Evolutionary conservation across 768 basidiomycete genomes (phyloP).

Genomic region (Hypholoma sublateritium): DNA sequence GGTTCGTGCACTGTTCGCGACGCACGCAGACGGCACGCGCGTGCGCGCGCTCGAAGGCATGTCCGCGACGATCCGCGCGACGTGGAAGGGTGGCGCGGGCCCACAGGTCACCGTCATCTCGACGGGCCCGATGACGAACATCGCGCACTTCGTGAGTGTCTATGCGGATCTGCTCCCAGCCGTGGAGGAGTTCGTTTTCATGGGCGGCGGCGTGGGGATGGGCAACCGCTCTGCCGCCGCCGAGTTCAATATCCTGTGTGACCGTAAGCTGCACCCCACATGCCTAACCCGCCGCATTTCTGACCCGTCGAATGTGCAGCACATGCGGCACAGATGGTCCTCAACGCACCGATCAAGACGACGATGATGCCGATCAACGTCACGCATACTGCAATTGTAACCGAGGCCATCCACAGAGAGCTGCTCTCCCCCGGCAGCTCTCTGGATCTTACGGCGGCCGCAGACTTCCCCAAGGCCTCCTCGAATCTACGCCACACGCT

Average conservation of each 20-base stretch:
- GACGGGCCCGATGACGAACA: conserved; percentile 84
- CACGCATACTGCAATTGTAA: conserved; percentile 83
- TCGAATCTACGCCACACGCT: conserved; percentile 67
- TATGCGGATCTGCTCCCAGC: conserved; percentile 53
- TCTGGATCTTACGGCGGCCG: conserved; percentile 1
- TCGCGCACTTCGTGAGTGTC: conserved; percentile 62
- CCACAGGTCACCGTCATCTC: conserved; percentile 69
- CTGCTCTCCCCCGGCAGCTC: conserved; percentile 42
- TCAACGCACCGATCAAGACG: conserved; percentile 66
- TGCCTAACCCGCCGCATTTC: not conserved
- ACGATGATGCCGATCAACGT: conserved; percentile 87
- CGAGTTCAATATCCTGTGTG: conserved; percentile 82
- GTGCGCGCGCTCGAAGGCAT: conserved; percentile 71
- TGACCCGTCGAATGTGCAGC: conserved; percentile 37
- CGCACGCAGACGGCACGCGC: conserved; percentile 36
- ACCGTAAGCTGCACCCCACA: conserved; percentile 52
- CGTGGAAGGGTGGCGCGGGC: conserved; percentile 61
- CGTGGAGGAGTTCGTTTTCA: conserved; percentile 75
- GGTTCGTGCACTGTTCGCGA: conserved; percentile 51
- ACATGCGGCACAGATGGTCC: conserved; percentile 81
- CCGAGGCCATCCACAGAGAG: conserved; percentile 45
- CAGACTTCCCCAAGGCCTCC: conserved; percentile 29
- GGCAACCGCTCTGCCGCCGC: conserved; percentile 81
- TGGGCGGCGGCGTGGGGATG: conserved; percentile 89
- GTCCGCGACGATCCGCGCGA: conserved; percentile 47